Percentiles rank a stretch among this genome's conserved stretches.
These are phyloP conservation scores for Trichoderma erinaceum DNA, from an alignment of 495 filamentous ascomycete species.

Conservation along the genomic window DNA sequence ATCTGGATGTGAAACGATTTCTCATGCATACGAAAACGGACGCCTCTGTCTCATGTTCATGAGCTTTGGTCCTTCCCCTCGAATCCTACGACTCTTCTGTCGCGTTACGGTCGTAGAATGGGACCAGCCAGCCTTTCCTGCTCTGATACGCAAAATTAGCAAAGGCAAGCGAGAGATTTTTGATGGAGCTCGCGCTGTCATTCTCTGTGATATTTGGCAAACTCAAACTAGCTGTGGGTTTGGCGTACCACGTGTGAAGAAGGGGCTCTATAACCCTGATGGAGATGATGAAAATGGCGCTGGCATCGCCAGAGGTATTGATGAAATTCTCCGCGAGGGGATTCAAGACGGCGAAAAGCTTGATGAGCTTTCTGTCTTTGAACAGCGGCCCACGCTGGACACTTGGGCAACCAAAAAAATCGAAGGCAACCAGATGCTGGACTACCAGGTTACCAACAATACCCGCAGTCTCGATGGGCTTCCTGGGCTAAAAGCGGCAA, in stretches of 20 bases:
- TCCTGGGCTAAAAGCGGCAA: conserved; percentile 36
- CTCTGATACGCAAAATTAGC: conserved; percentile 27
- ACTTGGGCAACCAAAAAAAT: conserved; percentile 38
- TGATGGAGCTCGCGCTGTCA: conserved; percentile 47
- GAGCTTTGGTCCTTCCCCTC: conserved; percentile 47
- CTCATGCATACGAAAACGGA: conserved; percentile 57
- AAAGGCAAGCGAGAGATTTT: conserved; percentile 27
- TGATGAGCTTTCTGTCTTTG: conserved; percentile 24
- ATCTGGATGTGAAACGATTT: conserved; percentile 55
- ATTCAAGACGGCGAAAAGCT: conserved; percentile 14
- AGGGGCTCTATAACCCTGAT: conserved; percentile 15
- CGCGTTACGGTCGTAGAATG: conserved; percentile 46
- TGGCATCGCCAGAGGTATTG: background rate
- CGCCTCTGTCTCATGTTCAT: conserved; percentile 57
- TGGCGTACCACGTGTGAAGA: conserved; percentile 43
- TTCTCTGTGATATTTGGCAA: conserved; percentile 53
- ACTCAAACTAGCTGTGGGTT: conserved; percentile 55
- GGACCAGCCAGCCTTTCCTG: conserved; percentile 33
- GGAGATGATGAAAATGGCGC: conserved; percentile 15
- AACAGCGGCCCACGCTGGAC: conserved; percentile 42
- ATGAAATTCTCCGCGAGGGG: conserved; percentile 13
- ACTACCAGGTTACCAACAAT: conserved; percentile 47
- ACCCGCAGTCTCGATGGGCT: conserved; percentile 47
- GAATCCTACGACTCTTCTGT: conserved; percentile 56
- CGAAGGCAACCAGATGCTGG: conserved; percentile 33